These are phyloP conservation scores for Cutaneotrichosporon spelunceum DNA, from an alignment of 1,284 basidiomycete species.

Conservation along the genomic window DNA sequence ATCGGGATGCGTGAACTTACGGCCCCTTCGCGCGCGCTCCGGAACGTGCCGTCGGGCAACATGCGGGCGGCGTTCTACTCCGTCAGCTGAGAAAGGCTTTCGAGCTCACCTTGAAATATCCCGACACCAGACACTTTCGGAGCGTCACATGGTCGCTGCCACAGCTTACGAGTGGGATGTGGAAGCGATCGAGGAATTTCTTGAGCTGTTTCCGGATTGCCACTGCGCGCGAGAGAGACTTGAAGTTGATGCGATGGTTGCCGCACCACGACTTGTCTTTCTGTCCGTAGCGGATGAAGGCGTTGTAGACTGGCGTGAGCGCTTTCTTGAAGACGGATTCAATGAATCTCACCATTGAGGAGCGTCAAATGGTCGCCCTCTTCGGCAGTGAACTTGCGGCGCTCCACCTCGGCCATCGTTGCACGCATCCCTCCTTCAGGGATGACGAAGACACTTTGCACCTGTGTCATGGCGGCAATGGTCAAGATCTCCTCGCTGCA, in stretches of 20 bases:
- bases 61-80: slow-evolving; percentile 75
- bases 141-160: slow-evolving; percentile 76
- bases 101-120: slow-evolving; percentile 69
- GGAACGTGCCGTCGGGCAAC: slow-evolving; percentile 84
- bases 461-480: slow-evolving; percentile 90
- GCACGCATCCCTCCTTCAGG: slow-evolving; percentile 73
- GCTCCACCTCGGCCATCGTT: slow-evolving; percentile 79
- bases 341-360: slow-evolving; percentile 79
- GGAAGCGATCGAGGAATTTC: slow-evolving; percentile 86
- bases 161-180: slow-evolving; percentile 71
- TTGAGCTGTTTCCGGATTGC: slow-evolving; percentile 87
- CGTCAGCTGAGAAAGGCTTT: slow-evolving; percentile 21
- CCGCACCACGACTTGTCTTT: slow-evolving; percentile 84
- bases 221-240: slow-evolving; percentile 84
- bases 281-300: slow-evolving; percentile 76
- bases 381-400: slow-evolving; percentile 91
- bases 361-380: slow-evolving; percentile 95
- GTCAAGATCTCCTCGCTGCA: slow-evolving; percentile 93
- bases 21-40: slow-evolving; percentile 73
- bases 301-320: slow-evolving; percentile 70
- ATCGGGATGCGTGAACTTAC: slow-evolving; percentile 54
- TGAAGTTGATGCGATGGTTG: slow-evolving; percentile 84
- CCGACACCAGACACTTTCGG: slow-evolving; percentile 78
- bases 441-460: slow-evolving; percentile 83
- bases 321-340: slow-evolving; percentile 13